Evolutionary conservation across 306 rosid species (phyloP).

Genomic region (Rosa rugosa): DNA sequence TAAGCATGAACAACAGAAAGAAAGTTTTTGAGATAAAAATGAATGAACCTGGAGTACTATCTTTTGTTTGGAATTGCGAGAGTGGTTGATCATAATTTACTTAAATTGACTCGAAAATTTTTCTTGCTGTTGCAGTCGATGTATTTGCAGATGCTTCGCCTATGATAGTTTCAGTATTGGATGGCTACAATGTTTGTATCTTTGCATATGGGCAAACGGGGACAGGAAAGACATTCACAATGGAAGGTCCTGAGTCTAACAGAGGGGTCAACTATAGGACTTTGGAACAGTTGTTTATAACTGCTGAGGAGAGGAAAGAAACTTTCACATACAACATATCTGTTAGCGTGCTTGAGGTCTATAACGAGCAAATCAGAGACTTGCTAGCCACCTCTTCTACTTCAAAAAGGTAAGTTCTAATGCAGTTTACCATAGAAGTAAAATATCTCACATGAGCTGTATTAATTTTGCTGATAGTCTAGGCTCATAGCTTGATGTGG

Average conservation of each 20-base stretch:
- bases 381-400: constrained; percentile 20
- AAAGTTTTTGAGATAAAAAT: background rate
- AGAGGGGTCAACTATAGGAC: constrained; percentile 27
- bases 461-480: background rate
- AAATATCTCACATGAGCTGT: background rate
- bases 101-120: constrained; percentile 3
- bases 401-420: constrained; percentile 5
- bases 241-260: constrained; percentile 36
- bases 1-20: background rate
- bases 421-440: background rate
- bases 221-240: constrained; percentile 71
- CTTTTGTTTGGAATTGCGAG: background rate
- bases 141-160: constrained; percentile 58
- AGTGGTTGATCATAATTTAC: constrained; percentile 6
- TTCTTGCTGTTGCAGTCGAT: constrained; percentile 37
- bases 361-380: constrained; percentile 27
- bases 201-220: constrained; percentile 77
- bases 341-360: constrained; percentile 27
- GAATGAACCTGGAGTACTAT: background rate
- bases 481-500: background rate
- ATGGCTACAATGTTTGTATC: constrained; percentile 66
- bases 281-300: constrained; percentile 19
- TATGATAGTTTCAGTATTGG: constrained; percentile 52
- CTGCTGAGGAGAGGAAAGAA: constrained; percentile 19
- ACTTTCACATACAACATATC: constrained; percentile 13